A percentile compares a stretch with the other conserved stretches of the same genome.
Evolutionary conservation across 163 green algal species (phyloP).

Genomic region (Chlorella variabilis): DNA sequence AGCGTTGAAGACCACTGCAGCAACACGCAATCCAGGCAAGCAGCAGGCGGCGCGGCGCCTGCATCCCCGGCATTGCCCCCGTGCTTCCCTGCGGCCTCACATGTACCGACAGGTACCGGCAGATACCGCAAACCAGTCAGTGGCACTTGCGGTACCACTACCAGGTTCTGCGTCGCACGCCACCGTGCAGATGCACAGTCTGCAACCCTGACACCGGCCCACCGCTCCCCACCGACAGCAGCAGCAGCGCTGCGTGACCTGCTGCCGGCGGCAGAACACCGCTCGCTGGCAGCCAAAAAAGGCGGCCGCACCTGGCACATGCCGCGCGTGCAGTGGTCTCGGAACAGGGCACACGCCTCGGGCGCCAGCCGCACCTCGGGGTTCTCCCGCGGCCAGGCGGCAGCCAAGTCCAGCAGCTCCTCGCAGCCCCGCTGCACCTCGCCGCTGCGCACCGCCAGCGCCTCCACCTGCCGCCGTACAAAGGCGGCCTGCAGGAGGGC

Average conservation of each 20-base stretch:
- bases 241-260: neutral
- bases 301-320: constrained; percentile 83
- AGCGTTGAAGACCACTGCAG: too few species aligned
- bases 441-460: constrained; percentile 62
- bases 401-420: constrained; percentile 77
- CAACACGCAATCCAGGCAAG: neutral
- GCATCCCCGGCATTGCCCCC: too few species aligned
- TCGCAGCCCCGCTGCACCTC: constrained; percentile 81
- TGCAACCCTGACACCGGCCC: neutral
- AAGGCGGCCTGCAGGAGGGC: constrained; percentile 3
- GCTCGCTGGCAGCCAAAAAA: neutral
- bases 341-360: constrained; percentile 70
- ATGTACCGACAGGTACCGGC: too few species aligned
- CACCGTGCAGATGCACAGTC: too few species aligned
- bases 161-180: too few species aligned
- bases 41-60: too few species aligned
- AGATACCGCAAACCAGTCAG: too few species aligned
- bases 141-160: too few species aligned
- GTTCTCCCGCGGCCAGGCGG: constrained; percentile 83
- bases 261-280: neutral
- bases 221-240: neutral
- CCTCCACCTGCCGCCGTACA: constrained; percentile 17
- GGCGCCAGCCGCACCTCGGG: constrained; percentile 60
- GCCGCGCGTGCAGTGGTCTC: constrained; percentile 79
- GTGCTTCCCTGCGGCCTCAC: too few species aligned